These are phyloP conservation scores for Cryptococcus maquisensis DNA, from an alignment of 1,284 basidiomycete genomes.

Conservation along the genomic window DNA sequence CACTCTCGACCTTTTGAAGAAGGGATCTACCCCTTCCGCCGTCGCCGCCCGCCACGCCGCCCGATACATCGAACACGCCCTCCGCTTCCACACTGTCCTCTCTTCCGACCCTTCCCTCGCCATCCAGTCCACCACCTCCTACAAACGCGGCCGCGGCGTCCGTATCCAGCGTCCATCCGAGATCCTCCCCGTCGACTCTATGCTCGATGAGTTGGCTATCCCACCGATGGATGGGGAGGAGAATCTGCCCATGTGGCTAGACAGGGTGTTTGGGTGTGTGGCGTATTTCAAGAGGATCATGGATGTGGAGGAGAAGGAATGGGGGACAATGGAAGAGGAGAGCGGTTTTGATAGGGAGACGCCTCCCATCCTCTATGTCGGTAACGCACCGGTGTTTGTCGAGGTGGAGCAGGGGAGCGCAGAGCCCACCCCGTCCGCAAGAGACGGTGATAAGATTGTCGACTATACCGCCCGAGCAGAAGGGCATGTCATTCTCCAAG, in stretches of 20 bases:
- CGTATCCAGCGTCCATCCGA: slow-evolving; percentile 37
- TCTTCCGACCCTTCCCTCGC: slow-evolving; percentile 28
- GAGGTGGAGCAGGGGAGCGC: slow-evolving; percentile 27
- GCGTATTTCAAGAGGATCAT: slow-evolving; percentile 29
- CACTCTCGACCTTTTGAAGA: slow-evolving; percentile 90
- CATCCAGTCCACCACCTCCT: slow-evolving; percentile 27
- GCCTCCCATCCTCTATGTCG: slow-evolving; percentile 32
- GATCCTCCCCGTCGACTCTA: slow-evolving; percentile 12
- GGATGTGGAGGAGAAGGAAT: slow-evolving; percentile 13
- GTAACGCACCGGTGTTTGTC: slow-evolving; percentile 38
- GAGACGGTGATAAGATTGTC: slow-evolving; percentile 7
- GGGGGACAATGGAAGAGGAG: background rate
- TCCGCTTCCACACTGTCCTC: slow-evolving; percentile 30
- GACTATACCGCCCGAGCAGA: slow-evolving; percentile 35
- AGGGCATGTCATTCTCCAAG: slow-evolving; percentile 37
- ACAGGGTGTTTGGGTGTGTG: slow-evolving; percentile 33
- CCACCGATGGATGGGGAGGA: slow-evolving; percentile 25
- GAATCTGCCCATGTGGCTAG: slow-evolving; percentile 32
- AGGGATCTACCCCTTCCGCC: slow-evolving; percentile 71
- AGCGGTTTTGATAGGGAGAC: slow-evolving; percentile 11
- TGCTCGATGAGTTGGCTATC: slow-evolving; percentile 21
- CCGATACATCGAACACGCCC: slow-evolving; percentile 46
- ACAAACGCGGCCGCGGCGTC: slow-evolving; percentile 35
- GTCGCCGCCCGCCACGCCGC: slow-evolving; percentile 59
- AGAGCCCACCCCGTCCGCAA: slow-evolving; percentile 10